These are phyloP conservation scores for Solanum corneliomulleri DNA, from an alignment of 257 asterid genomes.

Conservation along the genomic window DNA sequence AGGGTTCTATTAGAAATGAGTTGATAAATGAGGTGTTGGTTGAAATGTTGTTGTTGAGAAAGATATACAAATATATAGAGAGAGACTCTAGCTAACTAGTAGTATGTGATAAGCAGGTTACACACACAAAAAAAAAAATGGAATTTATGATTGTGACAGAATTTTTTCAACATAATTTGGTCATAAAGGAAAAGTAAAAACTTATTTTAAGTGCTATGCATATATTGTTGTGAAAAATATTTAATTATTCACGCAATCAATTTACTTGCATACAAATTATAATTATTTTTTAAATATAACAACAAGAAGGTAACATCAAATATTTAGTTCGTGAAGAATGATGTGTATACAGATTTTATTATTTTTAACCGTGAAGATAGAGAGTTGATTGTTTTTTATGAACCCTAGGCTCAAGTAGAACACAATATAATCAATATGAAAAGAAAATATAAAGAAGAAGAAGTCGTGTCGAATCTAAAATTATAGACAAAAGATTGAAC, in stretches of 20 bases:
- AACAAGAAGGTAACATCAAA: not conserved
- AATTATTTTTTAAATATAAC: not conserved
- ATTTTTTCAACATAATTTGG: not conserved
- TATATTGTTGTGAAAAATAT: not conserved
- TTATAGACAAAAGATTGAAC: not conserved
- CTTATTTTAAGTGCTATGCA: not conserved
- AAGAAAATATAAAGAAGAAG: not conserved
- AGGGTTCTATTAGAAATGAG: not conserved
- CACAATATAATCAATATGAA: not conserved
- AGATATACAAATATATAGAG: not conserved
- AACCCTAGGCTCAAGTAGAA: not conserved
- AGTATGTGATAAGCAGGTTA: constrained; percentile 1
- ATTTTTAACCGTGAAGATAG: not conserved
- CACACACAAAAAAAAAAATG: not conserved
- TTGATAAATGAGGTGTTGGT: constrained; percentile 1
- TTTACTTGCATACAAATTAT: not conserved
- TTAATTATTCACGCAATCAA: not conserved
- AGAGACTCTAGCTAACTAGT: not conserved
- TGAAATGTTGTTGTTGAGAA: constrained; percentile 5
- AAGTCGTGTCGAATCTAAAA: too few relatives aligned
- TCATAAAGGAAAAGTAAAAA: not conserved
- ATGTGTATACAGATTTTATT: not conserved
- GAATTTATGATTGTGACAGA: not conserved
- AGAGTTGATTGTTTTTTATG: not conserved
- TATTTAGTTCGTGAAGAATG: fast-evolving